Conservation (phyloP, 2,329 filamentous ascomycete genomes). For the Botrytis squamosa region DNA sequence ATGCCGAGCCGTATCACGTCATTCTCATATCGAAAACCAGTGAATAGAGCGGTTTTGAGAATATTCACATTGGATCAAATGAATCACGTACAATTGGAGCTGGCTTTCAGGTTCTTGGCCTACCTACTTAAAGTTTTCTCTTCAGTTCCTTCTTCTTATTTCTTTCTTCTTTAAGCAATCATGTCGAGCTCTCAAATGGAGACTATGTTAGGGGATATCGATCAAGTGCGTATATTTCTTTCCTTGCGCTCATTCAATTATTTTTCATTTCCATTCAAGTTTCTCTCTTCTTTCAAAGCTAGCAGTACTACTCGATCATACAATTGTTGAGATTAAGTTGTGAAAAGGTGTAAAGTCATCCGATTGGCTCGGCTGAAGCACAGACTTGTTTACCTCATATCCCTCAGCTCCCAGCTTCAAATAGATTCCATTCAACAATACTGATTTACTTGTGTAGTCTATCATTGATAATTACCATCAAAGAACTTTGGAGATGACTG, state of each 20-base stretch:
- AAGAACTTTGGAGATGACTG: background rate
- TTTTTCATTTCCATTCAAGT: background rate
- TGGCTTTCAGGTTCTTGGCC: background rate
- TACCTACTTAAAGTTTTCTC: background rate
- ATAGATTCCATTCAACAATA: background rate
- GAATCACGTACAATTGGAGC: background rate
- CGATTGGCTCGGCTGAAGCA: constrained; percentile 3
- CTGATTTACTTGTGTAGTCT: background rate
- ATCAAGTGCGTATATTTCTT: background rate
- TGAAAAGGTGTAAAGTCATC: background rate
- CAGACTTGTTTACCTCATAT: background rate
- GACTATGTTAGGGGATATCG: background rate
- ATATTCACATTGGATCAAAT: background rate
- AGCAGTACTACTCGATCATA: background rate
- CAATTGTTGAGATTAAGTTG: background rate
- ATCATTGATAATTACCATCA: background rate
- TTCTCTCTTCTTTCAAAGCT: background rate
- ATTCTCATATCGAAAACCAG: background rate
- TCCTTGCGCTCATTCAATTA: background rate
- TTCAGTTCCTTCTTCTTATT: background rate
- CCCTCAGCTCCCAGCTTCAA: background rate
- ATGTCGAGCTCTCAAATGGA: background rate
- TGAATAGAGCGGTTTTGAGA: background rate
- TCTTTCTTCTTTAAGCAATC: background rate
- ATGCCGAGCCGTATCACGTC: background rate